phyloP scores from a whole-genome alignment of 1,139 yeast species.

The Suhomyces bokatorum region DNA sequence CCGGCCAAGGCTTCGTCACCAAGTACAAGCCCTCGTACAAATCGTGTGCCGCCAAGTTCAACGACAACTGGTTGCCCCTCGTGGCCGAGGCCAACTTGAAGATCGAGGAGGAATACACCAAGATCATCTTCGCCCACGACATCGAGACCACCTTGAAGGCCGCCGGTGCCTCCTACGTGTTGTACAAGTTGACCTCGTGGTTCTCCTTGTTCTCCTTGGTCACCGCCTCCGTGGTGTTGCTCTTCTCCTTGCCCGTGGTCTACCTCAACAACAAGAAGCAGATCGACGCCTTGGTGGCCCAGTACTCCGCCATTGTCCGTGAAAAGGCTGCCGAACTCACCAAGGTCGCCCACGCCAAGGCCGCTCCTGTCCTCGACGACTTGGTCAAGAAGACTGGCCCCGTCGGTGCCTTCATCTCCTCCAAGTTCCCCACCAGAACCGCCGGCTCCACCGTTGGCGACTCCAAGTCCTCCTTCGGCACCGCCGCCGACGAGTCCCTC shows the following conservation, averaged over 20 bases:
- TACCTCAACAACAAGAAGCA: slow-evolving; percentile 75
- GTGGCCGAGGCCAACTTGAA: slow-evolving; percentile 44
- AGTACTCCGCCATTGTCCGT: slow-evolving; percentile 56
- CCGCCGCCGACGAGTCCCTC: slow-evolving; percentile 25
- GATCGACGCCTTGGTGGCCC: slow-evolving; percentile 72
- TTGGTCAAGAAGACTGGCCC: slow-evolving; percentile 65
- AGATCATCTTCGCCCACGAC: slow-evolving; percentile 64
- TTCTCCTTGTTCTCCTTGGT: slow-evolving; percentile 72
- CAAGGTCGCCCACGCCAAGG: slow-evolving; percentile 55
- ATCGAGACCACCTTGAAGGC: slow-evolving; percentile 71
- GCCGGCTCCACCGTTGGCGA: slow-evolving; percentile 69
- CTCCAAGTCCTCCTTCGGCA: slow-evolving; percentile 33
- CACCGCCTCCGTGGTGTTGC: slow-evolving; percentile 54
- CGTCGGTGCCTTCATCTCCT: slow-evolving; percentile 55
- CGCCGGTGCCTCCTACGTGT: slow-evolving; percentile 62
- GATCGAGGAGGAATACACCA: slow-evolving; percentile 54
- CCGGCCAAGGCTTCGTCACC: slow-evolving; percentile 73
- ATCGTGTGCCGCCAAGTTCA: slow-evolving; percentile 42
- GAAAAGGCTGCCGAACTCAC: slow-evolving; percentile 55
- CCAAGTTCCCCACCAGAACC: slow-evolving; percentile 67
- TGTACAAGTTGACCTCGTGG: slow-evolving; percentile 74
- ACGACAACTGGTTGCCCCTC: slow-evolving; percentile 43
- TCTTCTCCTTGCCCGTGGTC: slow-evolving; percentile 75
- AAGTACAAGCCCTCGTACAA: slow-evolving; percentile 55
- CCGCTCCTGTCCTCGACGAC: slow-evolving; percentile 44